phyloP scores from a whole-genome alignment of 176 grass and related monocot species.

The Carex scoparia region DNA sequence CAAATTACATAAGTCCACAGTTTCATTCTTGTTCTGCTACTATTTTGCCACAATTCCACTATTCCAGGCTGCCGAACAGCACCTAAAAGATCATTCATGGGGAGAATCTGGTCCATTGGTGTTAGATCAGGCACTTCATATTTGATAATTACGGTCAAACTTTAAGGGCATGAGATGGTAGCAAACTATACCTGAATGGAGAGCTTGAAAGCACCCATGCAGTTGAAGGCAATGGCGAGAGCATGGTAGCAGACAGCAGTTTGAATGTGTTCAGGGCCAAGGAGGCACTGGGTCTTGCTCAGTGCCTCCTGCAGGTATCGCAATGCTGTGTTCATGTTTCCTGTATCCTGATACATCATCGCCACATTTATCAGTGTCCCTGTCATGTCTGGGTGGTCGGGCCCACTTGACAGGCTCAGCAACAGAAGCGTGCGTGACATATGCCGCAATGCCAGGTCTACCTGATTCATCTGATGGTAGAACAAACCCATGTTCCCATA shows the following conservation, averaged over 20 bases:
- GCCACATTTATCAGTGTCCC: constrained; percentile 92
- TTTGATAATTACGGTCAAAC: not conserved
- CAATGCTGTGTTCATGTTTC: constrained; percentile 81
- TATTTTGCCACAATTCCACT: not conserved
- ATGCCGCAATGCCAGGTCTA: constrained; percentile 76
- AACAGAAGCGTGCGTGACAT: constrained; percentile 81
- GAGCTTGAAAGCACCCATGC: constrained; percentile 90
- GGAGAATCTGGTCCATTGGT: not conserved
- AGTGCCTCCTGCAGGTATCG: constrained; percentile 93
- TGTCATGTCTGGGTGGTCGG: constrained; percentile 87
- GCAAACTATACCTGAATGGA: constrained; percentile 62
- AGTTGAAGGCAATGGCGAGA: constrained; percentile 86
- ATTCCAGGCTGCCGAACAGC: not conserved
- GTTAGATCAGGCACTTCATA: not conserved
- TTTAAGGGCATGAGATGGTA: not conserved
- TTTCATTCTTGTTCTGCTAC: not conserved
- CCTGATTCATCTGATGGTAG: constrained; percentile 93
- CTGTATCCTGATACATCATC: constrained; percentile 97
- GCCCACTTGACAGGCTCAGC: constrained; percentile 79
- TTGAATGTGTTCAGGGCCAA: constrained; percentile 89
- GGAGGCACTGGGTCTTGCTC: constrained; percentile 77
- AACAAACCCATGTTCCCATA: constrained; percentile 99
- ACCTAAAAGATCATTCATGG: not conserved
- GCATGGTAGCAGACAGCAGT: constrained; percentile 98
- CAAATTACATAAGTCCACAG: not conserved